These are phyloP conservation scores for Bipolaris oryzae DNA, from an alignment of 2,329 filamentous ascomycete genomes.

Conservation along the genomic window DNA sequence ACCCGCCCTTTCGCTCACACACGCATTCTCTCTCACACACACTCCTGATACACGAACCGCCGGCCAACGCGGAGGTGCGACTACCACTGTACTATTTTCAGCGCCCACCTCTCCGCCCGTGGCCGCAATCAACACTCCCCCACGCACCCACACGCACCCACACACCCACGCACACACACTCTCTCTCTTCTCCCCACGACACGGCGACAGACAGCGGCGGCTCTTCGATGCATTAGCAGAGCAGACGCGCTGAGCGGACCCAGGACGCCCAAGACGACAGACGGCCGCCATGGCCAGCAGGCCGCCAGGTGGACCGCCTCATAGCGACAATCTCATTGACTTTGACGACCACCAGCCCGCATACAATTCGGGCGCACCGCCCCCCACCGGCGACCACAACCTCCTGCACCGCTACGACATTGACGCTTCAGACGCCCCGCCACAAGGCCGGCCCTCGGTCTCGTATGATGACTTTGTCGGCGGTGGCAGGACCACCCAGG, in stretches of 20 bases:
- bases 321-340: constrained; percentile 69
- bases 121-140: constrained; percentile 8
- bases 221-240: constrained; percentile 34
- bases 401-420: constrained; percentile 76
- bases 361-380: constrained; percentile 77
- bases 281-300: constrained; percentile 58
- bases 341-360: constrained; percentile 71
- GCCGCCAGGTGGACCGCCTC: constrained; percentile 59
- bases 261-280: constrained; percentile 18
- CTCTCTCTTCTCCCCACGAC: not conserved
- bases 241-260: constrained; percentile 33
- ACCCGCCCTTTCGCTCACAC: not conserved
- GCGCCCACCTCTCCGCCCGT: constrained; percentile 11
- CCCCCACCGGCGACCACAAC: constrained; percentile 81
- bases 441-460: constrained; percentile 76
- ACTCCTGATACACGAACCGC: constrained; percentile 9
- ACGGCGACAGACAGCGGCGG: not conserved
- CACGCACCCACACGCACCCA: constrained; percentile 2
- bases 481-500: constrained; percentile 57
- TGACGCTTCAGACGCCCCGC: constrained; percentile 66
- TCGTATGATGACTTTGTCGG: constrained; percentile 97
- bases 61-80: constrained; percentile 9
- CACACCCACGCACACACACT: not conserved
- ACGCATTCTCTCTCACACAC: not conserved
- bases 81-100: not conserved